Conservation (phyloP, 495 filamentous ascomycete species). For the Evernia prunastri region DNA sequence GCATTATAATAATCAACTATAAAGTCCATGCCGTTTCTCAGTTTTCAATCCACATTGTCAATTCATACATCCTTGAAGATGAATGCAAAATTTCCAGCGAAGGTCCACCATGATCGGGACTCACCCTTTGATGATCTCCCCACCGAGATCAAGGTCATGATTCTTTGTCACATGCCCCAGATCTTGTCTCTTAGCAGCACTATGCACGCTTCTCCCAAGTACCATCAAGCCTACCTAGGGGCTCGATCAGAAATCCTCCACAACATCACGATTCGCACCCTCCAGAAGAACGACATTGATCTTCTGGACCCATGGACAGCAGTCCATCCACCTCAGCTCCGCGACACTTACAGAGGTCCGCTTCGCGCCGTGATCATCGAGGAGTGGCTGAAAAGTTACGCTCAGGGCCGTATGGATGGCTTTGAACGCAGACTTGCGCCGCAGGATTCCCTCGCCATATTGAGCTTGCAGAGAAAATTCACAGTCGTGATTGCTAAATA, state of each 20-base stretch:
- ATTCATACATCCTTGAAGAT: neutral
- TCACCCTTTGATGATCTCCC: neutral
- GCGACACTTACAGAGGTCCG: too few relatives aligned
- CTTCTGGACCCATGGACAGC: slow-evolving; percentile 5
- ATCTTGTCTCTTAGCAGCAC: neutral
- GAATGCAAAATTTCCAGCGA: neutral
- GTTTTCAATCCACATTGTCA: neutral
- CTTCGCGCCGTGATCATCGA: neutral
- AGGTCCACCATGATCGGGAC: neutral
- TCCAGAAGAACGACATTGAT: neutral
- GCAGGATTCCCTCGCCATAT: neutral
- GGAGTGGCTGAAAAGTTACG: neutral
- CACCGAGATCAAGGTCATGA: neutral
- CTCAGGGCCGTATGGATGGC: neutral
- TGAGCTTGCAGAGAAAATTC: neutral
- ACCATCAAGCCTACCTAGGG: neutral
- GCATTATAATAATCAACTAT: too few relatives aligned
- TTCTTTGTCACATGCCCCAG: neutral
- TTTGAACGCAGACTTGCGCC: neutral
- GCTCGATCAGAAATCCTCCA: neutral
- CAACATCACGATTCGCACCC: neutral
- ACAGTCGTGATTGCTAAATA: neutral
- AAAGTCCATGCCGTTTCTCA: neutral
- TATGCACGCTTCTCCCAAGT: neutral
- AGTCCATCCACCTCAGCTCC: neutral